phyloP scores from a whole-genome alignment of 352 stramenopile species.

The Achlya hypogyna region DNA sequence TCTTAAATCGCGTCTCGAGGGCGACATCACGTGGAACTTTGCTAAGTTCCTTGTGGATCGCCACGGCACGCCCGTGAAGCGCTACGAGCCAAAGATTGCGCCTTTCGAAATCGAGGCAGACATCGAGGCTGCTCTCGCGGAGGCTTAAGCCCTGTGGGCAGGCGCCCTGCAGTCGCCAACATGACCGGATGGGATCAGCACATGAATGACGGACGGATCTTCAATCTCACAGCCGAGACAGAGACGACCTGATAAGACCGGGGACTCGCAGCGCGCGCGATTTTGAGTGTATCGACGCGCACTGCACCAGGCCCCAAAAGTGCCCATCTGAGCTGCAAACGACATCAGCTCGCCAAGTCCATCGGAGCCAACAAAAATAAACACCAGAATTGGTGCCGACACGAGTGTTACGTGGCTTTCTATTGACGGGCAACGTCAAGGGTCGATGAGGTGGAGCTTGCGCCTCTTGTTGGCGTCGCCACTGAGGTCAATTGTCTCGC shows the following conservation, averaged over 20 bases:
- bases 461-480: background rate
- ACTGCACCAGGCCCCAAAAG: background rate
- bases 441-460: background rate
- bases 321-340: no score
- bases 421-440: no score
- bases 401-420: no score
- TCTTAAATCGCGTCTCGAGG: constrained; percentile 26
- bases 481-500: constrained; percentile 16
- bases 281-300: constrained; percentile 7
- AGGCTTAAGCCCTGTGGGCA: constrained; percentile 8
- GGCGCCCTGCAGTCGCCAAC: background rate
- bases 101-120: constrained; percentile 34
- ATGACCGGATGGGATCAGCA: background rate
- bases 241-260: background rate
- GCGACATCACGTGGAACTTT: constrained; percentile 41
- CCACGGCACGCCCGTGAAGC: constrained; percentile 30
- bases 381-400: no score
- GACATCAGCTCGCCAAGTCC: no score
- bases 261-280: background rate
- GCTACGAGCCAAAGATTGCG: constrained; percentile 30
- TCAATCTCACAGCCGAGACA: background rate
- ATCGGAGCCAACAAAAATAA: no score
- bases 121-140: constrained; percentile 26
- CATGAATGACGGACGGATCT: constrained; percentile 6
- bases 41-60: constrained; percentile 55